These are phyloP conservation scores for Panellus pusillus DNA, from an alignment of 768 basidiomycete species.

Conservation along the genomic window DNA sequence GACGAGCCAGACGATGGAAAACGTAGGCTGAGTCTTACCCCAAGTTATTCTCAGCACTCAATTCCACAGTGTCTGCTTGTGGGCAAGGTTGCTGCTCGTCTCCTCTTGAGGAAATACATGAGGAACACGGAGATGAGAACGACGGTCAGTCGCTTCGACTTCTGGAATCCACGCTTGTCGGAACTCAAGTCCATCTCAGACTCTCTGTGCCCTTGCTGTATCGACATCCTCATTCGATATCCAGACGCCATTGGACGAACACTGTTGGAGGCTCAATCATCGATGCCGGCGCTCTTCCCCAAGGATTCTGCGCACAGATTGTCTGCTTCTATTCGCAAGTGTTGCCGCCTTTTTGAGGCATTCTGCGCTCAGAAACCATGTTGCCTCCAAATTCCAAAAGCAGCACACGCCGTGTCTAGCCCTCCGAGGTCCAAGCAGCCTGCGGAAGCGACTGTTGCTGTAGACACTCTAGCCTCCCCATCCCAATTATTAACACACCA, in stretches of 20 bases:
- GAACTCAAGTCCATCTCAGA: not conserved
- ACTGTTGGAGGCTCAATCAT: conserved; percentile 5
- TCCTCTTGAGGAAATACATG: not conserved
- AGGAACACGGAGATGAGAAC: conserved; percentile 1
- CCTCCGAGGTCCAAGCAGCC: conserved; percentile 6
- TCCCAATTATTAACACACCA: not conserved
- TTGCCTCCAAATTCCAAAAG: conserved; percentile 3
- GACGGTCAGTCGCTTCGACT: conserved; percentile 3
- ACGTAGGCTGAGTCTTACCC: not conserved
- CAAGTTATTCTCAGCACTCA: not conserved
- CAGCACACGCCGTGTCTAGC: not conserved
- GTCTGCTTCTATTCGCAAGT: conserved; percentile 7
- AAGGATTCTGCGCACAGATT: conserved; percentile 9
- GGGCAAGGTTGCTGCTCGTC: conserved; percentile 5
- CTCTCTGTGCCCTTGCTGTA: conserved; percentile 15
- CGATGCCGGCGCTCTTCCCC: conserved; percentile 7
- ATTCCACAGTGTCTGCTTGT: not conserved
- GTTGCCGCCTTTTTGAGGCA: conserved; percentile 9
- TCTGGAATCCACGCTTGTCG: not conserved
- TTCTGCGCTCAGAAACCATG: conserved; percentile 8
- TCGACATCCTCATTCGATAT: conserved; percentile 10
- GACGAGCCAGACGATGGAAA: not conserved
- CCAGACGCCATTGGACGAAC: conserved; percentile 10
- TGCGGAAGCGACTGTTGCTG: not conserved
- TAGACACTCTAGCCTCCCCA: not conserved